Percentiles rank a stretch among this genome's conserved stretches.
Conservation (phyloP, 202 grass and related monocot species). For the Saccharum hybrid region DNA sequence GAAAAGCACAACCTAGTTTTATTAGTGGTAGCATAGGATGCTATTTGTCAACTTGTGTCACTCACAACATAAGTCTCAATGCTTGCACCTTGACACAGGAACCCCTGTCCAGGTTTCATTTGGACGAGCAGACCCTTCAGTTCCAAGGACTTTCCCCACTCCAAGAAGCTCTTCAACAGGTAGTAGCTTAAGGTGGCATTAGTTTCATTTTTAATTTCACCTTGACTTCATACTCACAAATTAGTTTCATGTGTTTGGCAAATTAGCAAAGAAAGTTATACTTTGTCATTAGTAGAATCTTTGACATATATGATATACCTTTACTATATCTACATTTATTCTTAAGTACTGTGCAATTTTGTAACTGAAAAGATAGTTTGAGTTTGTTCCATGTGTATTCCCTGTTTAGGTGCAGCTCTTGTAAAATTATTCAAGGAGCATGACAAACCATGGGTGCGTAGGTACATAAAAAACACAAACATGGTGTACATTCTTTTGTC, state of each 20-base stretch:
- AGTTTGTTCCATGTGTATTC: slow-evolving; percentile 31
- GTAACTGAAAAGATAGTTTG: slow-evolving; percentile 11
- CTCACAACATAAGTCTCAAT: slow-evolving; percentile 7
- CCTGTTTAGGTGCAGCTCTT: slow-evolving; percentile 29
- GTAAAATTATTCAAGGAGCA: slow-evolving; percentile 45
- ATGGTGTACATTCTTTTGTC: background rate
- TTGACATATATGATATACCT: background rate
- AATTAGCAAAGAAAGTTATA: slow-evolving; percentile 23
- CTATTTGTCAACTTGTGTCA: background rate
- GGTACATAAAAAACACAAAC: slow-evolving; percentile 10
- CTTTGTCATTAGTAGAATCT: background rate
- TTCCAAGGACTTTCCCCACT: slow-evolving; percentile 44
- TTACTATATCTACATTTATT: background rate
- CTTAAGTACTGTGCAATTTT: background rate
- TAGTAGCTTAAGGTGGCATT: slow-evolving; percentile 28
- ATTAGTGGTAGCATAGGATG: background rate
- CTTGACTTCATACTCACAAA: slow-evolving; percentile 1
- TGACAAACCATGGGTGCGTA: slow-evolving; percentile 53
- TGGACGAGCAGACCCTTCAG: slow-evolving; percentile 51
- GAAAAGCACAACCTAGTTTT: slow-evolving; percentile 8
- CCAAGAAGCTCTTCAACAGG: slow-evolving; percentile 32
- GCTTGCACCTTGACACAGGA: slow-evolving; percentile 16
- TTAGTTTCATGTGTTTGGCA: background rate
- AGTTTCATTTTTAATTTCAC: slow-evolving; percentile 24
- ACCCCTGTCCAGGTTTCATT: slow-evolving; percentile 51